Evolutionary conservation across 2,329 filamentous ascomycete species (phyloP).

Genomic region (Metarhizium robertsii): DNA sequence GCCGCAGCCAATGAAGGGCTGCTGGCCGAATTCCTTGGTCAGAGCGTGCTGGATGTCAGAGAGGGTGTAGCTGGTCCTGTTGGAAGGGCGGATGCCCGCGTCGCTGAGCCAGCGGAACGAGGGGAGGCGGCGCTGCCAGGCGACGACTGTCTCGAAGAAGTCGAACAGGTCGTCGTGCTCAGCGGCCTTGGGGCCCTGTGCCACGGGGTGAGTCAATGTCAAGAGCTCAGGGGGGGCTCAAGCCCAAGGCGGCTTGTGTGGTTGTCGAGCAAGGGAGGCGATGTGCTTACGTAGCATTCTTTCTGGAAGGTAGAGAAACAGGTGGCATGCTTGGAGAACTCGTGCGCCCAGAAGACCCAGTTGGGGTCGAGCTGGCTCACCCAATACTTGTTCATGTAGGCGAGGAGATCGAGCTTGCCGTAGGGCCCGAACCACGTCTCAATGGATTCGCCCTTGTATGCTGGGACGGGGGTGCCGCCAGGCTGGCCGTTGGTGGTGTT

Average conservation of each 20-base stretch:
- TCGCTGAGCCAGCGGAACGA: conserved; percentile 51
- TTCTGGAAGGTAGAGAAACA: conserved; percentile 58
- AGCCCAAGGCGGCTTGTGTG: too few relatives aligned
- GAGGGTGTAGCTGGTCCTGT: conserved; percentile 47
- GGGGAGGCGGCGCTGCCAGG: conserved; percentile 48
- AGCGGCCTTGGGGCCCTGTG: conserved; percentile 39
- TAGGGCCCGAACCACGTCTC: conserved; percentile 49
- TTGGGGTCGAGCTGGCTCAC: conserved; percentile 47
- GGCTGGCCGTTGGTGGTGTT: conserved; percentile 52
- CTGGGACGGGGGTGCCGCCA: conserved; percentile 41
- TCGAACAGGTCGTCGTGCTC: conserved; percentile 51
- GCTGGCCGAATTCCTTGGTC: conserved; percentile 37
- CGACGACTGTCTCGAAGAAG: conserved; percentile 51
- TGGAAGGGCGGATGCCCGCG: conserved; percentile 46
- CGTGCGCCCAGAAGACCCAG: conserved; percentile 54
- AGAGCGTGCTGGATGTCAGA: conserved; percentile 41
- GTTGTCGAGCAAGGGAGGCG: too few relatives aligned
- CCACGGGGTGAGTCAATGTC: background rate
- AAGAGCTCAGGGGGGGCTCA: too few relatives aligned
- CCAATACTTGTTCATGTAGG: conserved; percentile 59
- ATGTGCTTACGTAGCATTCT: conserved; percentile 43
- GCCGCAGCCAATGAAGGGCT: conserved; percentile 52
- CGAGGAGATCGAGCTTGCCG: conserved; percentile 49
- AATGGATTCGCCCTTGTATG: conserved; percentile 50
- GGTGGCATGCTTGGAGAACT: conserved; percentile 59